Conservation (phyloP, 768 basidiomycete genomes). For the Suillus weaverae region DNA sequence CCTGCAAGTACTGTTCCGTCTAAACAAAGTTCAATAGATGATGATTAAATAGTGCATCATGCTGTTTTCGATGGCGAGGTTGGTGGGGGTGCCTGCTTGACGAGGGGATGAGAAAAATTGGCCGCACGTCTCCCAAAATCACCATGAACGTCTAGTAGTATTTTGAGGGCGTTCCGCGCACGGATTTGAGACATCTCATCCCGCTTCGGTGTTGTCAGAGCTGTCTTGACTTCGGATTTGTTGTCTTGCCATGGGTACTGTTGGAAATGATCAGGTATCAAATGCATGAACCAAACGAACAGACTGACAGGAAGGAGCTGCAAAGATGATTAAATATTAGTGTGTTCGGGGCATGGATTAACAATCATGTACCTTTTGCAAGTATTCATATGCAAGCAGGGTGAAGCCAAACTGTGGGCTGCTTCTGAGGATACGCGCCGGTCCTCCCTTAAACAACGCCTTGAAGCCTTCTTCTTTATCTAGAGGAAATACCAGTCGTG, state of each 20-base stretch:
- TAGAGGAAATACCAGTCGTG: slow-evolving; percentile 32
- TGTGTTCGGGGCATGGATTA: background rate
- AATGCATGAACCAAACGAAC: slow-evolving; percentile 1
- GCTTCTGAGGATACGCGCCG: slow-evolving; percentile 83
- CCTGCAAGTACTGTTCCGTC: background rate
- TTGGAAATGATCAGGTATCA: slow-evolving; percentile 11
- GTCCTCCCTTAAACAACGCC: slow-evolving; percentile 91
- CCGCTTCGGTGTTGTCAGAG: slow-evolving; percentile 58
- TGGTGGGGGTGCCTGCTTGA: slow-evolving; percentile 11
- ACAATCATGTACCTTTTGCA: slow-evolving; percentile 53
- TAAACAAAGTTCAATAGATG: slow-evolving; percentile 1
- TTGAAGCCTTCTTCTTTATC: slow-evolving; percentile 87
- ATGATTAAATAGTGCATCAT: slow-evolving; percentile 12
- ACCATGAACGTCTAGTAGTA: slow-evolving; percentile 86
- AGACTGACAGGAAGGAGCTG: slow-evolving; percentile 35
- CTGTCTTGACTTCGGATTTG: slow-evolving; percentile 66
- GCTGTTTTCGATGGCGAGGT: slow-evolving; percentile 18
- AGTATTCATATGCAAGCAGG: slow-evolving; percentile 74
- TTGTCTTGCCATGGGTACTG: slow-evolving; percentile 84
- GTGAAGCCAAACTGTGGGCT: slow-evolving; percentile 96
- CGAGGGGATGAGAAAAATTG: slow-evolving; percentile 28
- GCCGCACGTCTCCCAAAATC: slow-evolving; percentile 72
- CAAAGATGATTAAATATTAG: slow-evolving; percentile 3
- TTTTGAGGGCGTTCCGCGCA: slow-evolving; percentile 93
- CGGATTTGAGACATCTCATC: slow-evolving; percentile 88